Conservation (phyloP, 805 yeast genomes). For the Ogataea angusta region DNA sequence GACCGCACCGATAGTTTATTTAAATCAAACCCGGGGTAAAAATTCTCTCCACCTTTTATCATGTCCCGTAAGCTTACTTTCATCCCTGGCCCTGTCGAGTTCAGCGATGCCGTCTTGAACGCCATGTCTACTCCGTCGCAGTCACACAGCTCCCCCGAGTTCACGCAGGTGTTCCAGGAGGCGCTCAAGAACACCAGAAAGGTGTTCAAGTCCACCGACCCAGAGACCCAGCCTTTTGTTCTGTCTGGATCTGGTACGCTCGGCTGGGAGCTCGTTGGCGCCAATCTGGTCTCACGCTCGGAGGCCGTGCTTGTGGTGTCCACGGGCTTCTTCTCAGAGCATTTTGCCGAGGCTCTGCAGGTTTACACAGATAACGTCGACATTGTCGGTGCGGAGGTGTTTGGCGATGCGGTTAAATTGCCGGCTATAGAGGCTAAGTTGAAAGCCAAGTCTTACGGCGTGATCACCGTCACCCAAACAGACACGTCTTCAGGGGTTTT, state of each 20-base stretch:
- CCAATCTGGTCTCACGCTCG: constrained; percentile 64
- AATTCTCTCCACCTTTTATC: constrained; percentile 3
- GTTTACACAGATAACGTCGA: constrained; percentile 78
- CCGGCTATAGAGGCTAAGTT: constrained; percentile 43
- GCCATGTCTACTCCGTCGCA: constrained; percentile 83
- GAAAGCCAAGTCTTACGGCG: constrained; percentile 41
- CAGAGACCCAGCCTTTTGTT: constrained; percentile 74
- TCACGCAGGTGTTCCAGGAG: constrained; percentile 67
- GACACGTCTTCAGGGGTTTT: constrained; percentile 97
- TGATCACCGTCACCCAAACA: constrained; percentile 87
- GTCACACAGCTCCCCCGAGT: constrained; percentile 88
- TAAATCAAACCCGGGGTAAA: constrained; percentile 5
- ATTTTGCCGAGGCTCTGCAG: constrained; percentile 70
- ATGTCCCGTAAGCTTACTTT: constrained; percentile 33
- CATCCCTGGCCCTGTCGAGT: constrained; percentile 39
- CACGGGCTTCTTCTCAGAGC: constrained; percentile 87
- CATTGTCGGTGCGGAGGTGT: constrained; percentile 56
- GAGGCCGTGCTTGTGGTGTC: constrained; percentile 79
- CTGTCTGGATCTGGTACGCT: constrained; percentile 90
- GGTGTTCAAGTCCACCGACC: constrained; percentile 66
- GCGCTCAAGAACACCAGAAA: constrained; percentile 66
- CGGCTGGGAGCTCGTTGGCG: constrained; percentile 89
- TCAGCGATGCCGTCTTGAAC: constrained; percentile 71
- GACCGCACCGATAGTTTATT: not conserved
- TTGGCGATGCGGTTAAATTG: constrained; percentile 69